Percentiles rank a stretch among this genome's conserved stretches.
phyloP scores from a whole-genome alignment of 2,329 filamentous ascomycete species.

The Penicillium sp. region DNA sequence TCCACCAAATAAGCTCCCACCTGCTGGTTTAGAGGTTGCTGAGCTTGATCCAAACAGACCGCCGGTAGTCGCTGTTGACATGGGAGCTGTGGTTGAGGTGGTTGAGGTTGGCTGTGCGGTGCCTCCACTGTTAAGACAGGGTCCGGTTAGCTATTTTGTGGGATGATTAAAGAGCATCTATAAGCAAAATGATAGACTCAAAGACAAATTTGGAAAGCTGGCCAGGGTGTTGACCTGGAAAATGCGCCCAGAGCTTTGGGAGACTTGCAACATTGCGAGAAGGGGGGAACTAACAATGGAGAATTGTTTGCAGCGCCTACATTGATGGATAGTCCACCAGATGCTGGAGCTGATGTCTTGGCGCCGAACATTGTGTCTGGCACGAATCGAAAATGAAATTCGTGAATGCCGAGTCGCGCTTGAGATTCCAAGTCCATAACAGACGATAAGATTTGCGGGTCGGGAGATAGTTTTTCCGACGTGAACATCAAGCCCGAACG shows the following conservation, averaged over 20 bases:
- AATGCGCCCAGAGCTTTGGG: slow-evolving; percentile 1
- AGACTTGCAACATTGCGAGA: not conserved
- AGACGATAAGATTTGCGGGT: slow-evolving; percentile 20
- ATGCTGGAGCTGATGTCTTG: slow-evolving; percentile 31
- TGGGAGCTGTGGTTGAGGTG: slow-evolving; percentile 25
- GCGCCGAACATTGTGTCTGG: slow-evolving; percentile 31
- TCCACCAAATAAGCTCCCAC: slow-evolving; percentile 29
- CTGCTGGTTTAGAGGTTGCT: slow-evolving; percentile 29
- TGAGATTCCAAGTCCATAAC: not conserved
- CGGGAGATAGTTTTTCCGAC: slow-evolving; percentile 15
- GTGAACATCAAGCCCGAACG: slow-evolving; percentile 1
- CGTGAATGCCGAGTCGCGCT: slow-evolving; percentile 6
- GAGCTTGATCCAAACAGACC: slow-evolving; percentile 28
- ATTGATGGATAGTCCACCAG: slow-evolving; percentile 48
- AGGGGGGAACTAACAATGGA: slow-evolving; percentile 39
- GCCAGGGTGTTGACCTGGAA: too few relatives aligned
- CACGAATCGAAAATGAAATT: too few relatives aligned
- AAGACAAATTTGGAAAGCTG: too few relatives aligned
- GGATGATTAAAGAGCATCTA: too few relatives aligned
- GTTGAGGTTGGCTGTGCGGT: slow-evolving; percentile 27
- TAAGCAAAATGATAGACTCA: not conserved
- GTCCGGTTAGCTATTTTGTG: too few relatives aligned
- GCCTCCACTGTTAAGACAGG: slow-evolving; percentile 25
- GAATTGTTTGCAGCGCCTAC: slow-evolving; percentile 44
- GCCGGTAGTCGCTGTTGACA: slow-evolving; percentile 25